Evolutionary conservation across 2,329 filamentous ascomycete genomes (phyloP), one percentile per base, ranked within the genome.

Genomic region (Fusarium longipes): DNA sequence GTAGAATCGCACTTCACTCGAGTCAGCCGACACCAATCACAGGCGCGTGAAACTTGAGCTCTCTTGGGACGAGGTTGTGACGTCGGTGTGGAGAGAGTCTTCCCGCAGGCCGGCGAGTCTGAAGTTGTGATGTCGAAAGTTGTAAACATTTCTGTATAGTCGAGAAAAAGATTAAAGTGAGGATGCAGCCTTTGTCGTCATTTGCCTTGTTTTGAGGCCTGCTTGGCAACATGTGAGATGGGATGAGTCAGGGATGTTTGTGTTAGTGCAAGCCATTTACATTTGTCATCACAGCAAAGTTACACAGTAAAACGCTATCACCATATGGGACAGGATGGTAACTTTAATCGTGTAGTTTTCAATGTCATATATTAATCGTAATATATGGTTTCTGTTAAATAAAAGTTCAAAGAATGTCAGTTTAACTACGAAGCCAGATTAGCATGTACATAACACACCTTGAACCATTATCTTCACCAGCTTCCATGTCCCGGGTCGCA

Each of bases 1-100:
- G 68, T 66, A 8, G 70, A 67, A 49, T 76, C 74, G 52, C 74
- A 76, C 27, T 75, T 76, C 40, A 75, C 70, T 25, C 74, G 65
- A 7, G 68, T 68, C 18, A 74, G 65, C 12, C 73, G 74, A 64
- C 74, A 76, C 74, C 74, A 75, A 55, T 75, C 74, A 48, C 74
- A 76, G 9, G 74, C 74, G 5, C 74, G 62, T 4, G 74, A 73
- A 51, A 76, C 74, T 17, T 75, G 74, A 32, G 67, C 71, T 40
- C 74, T 64, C 51, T 75, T 75, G n/a, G 70, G 59, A 33, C 72
- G 71, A 39, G 65, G 67, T 50, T 73, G 68, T 27, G 64, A 57
- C 22, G 59, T 57, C 12, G 64, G 58, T 14, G 58, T 65, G 5
- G 68, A 62, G 15, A 53, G 30, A 18, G 27, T 24, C 33, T 70